A percentile compares a stretch with the other conserved stretches of the same genome.
phyloP scores from a whole-genome alignment of 2,329 filamentous ascomycete genomes.

The Metarhizium sp. region DNA sequence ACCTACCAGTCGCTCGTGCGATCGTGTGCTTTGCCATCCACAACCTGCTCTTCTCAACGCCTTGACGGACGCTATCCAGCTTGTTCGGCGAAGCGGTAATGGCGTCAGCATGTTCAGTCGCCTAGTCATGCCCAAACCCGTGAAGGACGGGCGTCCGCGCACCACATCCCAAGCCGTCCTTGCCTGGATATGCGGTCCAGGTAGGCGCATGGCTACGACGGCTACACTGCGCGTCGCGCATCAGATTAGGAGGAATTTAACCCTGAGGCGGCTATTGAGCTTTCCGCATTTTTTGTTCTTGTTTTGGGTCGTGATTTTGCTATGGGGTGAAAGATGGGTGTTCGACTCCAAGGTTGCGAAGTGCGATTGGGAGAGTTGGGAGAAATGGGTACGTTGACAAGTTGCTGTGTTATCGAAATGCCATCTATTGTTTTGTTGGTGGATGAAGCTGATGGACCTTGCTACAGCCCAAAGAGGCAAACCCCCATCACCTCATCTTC shows the following conservation, averaged over 20 bases:
- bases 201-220: conserved; percentile 24
- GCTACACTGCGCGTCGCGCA: conserved; percentile 18
- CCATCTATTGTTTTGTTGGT: neutral
- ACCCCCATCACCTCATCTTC: conserved; percentile 75
- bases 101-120: conserved; percentile 19
- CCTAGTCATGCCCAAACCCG: conserved; percentile 5
- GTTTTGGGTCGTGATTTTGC: conserved; percentile 67
- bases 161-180: neutral
- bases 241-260: conserved; percentile 32
- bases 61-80: neutral
- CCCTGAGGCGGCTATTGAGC: conserved; percentile 43
- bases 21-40: neutral
- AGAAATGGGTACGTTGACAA: conserved; percentile 65
- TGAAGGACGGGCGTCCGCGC: conserved; percentile 5
- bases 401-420: neutral
- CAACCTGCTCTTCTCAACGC: neutral
- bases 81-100: conserved; percentile 13
- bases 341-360: conserved; percentile 61
- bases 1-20: neutral
- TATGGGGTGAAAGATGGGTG: conserved; percentile 77
- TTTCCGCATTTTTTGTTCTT: conserved; percentile 59
- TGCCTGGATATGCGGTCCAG: conserved; percentile 32
- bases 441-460: neutral
- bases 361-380: conserved; percentile 83
- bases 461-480: conserved; percentile 62